A percentile compares a stretch with the other conserved stretches of the same genome.
Evolutionary conservation across 805 yeast genomes (phyloP).

Genomic region (Candida loeiensis): DNA sequence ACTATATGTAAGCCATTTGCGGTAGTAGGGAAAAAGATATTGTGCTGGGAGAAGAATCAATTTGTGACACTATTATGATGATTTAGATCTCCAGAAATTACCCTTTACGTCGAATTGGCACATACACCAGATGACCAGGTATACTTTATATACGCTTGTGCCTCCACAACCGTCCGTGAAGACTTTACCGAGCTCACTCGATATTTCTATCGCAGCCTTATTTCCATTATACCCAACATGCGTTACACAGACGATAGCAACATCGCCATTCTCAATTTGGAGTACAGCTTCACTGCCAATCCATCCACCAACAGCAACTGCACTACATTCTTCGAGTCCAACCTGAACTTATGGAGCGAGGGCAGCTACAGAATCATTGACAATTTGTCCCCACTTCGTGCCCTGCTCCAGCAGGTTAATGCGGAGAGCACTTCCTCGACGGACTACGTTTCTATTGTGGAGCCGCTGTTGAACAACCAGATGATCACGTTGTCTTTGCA

Average conservation of each 20-base stretch:
- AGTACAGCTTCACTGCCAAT: slow-evolving; percentile 24
- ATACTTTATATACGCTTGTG: neutral
- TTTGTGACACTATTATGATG: slow-evolving; percentile 1
- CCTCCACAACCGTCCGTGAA: neutral
- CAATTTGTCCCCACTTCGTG: slow-evolving; percentile 20
- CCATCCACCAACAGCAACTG: slow-evolving; percentile 13
- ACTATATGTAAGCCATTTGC: neutral
- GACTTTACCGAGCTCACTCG: too few species aligned
- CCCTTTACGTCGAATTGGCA: slow-evolving; percentile 6
- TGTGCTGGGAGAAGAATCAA: neutral
- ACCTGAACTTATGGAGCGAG: slow-evolving; percentile 32
- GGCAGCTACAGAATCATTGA: slow-evolving; percentile 24
- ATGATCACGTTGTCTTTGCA: slow-evolving; percentile 34
- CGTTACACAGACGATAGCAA: neutral
- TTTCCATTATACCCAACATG: neutral
- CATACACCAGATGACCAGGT: slow-evolving; percentile 2
- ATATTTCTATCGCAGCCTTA: too few species aligned
- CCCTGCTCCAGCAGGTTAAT: slow-evolving; percentile 10
- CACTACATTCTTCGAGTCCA: slow-evolving; percentile 23
- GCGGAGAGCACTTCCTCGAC: neutral
- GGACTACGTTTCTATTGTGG: slow-evolving; percentile 18
- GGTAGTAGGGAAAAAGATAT: neutral
- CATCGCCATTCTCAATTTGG: slow-evolving; percentile 22
- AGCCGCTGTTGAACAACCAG: slow-evolving; percentile 31
- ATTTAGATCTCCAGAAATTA: neutral